These are phyloP conservation scores for Hawksworthiomyces lignivorus DNA, from an alignment of 2,329 filamentous ascomycete species.

Conservation along the genomic window DNA sequence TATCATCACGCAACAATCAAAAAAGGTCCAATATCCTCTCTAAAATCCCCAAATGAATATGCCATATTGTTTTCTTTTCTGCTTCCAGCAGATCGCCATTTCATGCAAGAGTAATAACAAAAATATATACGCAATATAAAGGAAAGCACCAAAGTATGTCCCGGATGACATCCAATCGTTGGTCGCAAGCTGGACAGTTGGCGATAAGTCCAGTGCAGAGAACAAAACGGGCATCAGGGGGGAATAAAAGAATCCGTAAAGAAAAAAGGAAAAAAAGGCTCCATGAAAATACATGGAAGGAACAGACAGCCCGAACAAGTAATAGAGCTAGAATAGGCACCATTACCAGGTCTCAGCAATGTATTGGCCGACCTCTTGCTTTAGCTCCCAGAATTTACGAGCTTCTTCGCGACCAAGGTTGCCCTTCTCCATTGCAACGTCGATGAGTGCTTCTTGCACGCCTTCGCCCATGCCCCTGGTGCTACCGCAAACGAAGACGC, in stretches of 20 bases:
- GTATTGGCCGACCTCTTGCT: conserved; percentile 90
- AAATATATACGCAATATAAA: not conserved
- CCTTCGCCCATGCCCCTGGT: conserved; percentile 97
- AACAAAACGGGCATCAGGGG: too few species aligned
- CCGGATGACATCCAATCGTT: too few species aligned
- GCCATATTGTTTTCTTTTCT: too few species aligned
- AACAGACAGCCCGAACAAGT: not conserved
- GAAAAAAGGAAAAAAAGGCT: not conserved
- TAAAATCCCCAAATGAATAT: too few species aligned
- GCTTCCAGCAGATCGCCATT: too few species aligned
- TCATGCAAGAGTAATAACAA: not conserved
- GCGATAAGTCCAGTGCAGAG: too few species aligned
- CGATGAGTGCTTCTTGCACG: conserved; percentile 77
- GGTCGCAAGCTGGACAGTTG: too few species aligned
- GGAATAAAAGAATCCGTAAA: not conserved
- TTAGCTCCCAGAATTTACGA: conserved; percentile 78
- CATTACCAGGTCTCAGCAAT: conserved; percentile 71
- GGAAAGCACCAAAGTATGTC: not conserved
- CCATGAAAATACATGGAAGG: not conserved
- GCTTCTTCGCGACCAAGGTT: conserved; percentile 78
- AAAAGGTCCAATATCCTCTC: too few species aligned
- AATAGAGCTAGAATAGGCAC: not conserved
- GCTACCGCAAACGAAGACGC: conserved; percentile 93
- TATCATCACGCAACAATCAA: too few species aligned
- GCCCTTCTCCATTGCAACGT: conserved; percentile 89